phyloP scores from a whole-genome alignment of 768 basidiomycete genomes.

The Phlegmacium glaucopus region DNA sequence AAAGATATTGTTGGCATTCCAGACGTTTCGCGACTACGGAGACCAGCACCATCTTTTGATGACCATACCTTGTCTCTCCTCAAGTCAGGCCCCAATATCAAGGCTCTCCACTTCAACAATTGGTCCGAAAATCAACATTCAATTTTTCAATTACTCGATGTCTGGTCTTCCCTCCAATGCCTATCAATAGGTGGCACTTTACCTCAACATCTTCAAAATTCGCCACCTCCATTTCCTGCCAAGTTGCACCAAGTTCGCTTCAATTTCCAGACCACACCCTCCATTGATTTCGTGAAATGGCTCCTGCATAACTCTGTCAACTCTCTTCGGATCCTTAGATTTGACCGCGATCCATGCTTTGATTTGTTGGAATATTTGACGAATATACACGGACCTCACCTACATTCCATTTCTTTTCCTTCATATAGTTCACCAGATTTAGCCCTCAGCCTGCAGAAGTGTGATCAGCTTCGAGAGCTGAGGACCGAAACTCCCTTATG shows the following conservation, averaged over 20 bases:
- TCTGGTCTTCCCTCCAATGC: conserved; percentile 56
- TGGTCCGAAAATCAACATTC: conserved; percentile 63
- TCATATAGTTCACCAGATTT: conserved; percentile 48
- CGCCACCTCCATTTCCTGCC: conserved; percentile 41
- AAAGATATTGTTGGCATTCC: conserved; percentile 47
- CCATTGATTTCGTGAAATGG: conserved; percentile 65
- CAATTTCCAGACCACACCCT: conserved; percentile 63
- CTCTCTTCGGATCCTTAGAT: conserved; percentile 50
- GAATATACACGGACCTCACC: conserved; percentile 41
- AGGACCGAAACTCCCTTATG: conserved; percentile 52
- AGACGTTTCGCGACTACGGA: conserved; percentile 43
- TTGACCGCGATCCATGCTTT: conserved; percentile 57
- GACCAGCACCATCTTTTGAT: conserved; percentile 53
- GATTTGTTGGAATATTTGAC: conserved; percentile 55
- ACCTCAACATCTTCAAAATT: conserved; percentile 44
- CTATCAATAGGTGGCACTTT: conserved; percentile 59
- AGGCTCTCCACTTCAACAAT: conserved; percentile 60
- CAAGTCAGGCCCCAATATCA: conserved; percentile 49
- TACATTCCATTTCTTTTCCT: conserved; percentile 58
- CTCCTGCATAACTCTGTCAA: conserved; percentile 56
- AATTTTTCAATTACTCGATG: conserved; percentile 57
- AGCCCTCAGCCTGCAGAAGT: conserved; percentile 42
- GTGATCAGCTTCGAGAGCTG: conserved; percentile 49
- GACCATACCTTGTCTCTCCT: conserved; percentile 48
- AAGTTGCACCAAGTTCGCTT: conserved; percentile 52